Percentiles rank a stretch among this genome's conserved stretches.
Evolutionary conservation across 345 rosid genomes (phyloP).

Genomic region (Arabis hirsuta): DNA sequence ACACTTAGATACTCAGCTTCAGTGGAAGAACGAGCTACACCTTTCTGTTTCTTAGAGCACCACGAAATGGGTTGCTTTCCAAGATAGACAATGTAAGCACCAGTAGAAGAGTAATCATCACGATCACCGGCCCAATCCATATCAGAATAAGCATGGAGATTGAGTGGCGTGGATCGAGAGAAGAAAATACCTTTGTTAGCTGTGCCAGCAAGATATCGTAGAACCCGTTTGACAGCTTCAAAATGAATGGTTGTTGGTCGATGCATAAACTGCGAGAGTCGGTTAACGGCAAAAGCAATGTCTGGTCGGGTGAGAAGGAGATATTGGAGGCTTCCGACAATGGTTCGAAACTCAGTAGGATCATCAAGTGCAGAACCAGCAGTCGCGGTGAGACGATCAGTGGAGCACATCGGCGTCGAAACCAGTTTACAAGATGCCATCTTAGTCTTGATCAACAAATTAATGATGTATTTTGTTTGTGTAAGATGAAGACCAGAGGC

Average conservation of each 20-base stretch:
- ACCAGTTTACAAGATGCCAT: background rate
- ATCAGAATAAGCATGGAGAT: background rate
- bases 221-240: background rate
- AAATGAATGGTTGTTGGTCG: background rate
- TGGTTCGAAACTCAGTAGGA: background rate
- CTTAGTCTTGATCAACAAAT: too few species aligned
- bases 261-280: background rate
- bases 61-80: background rate
- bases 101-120: background rate
- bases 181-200: background rate
- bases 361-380: background rate
- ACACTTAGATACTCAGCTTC: too few species aligned
- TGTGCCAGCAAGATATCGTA: background rate
- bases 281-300: background rate
- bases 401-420: background rate
- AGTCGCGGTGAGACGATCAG: background rate
- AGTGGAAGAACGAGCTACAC: too few species aligned
- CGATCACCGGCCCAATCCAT: background rate
- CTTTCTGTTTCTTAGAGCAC: too few species aligned
- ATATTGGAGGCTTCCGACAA: background rate
- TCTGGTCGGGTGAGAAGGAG: background rate
- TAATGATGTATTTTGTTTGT: too few species aligned
- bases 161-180: fast-evolving
- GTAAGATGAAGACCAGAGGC: too few species aligned
- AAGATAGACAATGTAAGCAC: background rate